Conservation (phyloP, 257 asterid genomes). For the Avicennia marina region DNA sequence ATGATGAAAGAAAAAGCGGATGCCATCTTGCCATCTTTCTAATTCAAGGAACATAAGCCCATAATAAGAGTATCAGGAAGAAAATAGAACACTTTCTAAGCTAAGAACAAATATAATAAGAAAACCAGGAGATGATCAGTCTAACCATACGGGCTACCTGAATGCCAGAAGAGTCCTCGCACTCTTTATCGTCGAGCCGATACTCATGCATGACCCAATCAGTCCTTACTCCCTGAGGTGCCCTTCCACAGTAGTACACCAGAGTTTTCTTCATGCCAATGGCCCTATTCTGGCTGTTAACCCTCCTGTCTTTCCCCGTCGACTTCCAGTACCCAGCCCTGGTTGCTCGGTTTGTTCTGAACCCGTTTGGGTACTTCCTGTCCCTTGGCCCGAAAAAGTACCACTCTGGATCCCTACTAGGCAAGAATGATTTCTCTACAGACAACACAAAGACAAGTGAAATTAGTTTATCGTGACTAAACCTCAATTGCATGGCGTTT, state of each 20-base stretch:
- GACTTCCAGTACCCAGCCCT: conserved; percentile 74
- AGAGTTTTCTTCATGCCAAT: conserved; percentile 72
- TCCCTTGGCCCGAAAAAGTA: conserved; percentile 73
- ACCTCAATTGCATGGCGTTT: too few relatives aligned
- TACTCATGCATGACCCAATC: conserved; percentile 84
- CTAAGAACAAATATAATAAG: background rate
- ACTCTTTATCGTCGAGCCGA: conserved; percentile 63
- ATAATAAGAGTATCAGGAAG: background rate
- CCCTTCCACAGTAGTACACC: conserved; percentile 62
- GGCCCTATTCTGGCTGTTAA: conserved; percentile 45
- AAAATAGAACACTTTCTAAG: background rate
- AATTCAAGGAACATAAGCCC: too few relatives aligned
- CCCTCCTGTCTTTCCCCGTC: conserved; percentile 65
- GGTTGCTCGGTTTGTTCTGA: conserved; percentile 66
- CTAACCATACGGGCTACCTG: conserved; percentile 71
- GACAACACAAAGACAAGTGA: too few relatives aligned
- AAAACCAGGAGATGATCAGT: conserved; percentile 12
- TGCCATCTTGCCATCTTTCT: too few relatives aligned
- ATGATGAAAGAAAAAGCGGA: too few relatives aligned
- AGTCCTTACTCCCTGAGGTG: conserved; percentile 67
- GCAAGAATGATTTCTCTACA: conserved; percentile 68
- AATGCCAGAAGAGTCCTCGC: conserved; percentile 68
- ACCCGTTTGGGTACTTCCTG: conserved; percentile 47
- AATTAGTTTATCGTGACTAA: too few relatives aligned
- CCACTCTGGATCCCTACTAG: conserved; percentile 74